Evolutionary conservation across 305 asterid genomes (phyloP).

Genomic region (Rubia peregrina): DNA sequence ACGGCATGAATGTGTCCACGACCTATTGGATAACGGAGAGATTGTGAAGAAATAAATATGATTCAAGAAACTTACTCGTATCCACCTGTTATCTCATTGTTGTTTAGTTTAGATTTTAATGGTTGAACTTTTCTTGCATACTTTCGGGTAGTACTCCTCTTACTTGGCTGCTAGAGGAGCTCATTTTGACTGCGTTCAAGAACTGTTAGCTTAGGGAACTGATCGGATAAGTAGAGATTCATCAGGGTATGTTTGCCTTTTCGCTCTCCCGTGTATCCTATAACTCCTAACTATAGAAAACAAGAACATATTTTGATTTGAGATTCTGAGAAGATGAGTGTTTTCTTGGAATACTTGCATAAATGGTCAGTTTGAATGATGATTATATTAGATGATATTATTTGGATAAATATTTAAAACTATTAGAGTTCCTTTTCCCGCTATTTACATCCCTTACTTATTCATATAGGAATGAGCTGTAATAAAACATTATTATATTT

Average conservation of each 20-base stretch:
- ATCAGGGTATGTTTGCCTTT: conserved; percentile 54
- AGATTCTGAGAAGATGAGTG: background rate
- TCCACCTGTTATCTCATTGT: conserved; percentile 5
- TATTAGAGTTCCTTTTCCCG: too few relatives aligned
- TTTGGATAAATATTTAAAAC: too few relatives aligned
- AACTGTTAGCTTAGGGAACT: conserved; percentile 89
- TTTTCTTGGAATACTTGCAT: background rate
- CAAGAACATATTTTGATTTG: background rate
- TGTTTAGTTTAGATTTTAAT: conserved; percentile 7
- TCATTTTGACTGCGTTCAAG: conserved; percentile 77
- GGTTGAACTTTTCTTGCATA: conserved; percentile 24
- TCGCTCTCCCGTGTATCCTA: background rate
- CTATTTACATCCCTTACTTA: too few relatives aligned
- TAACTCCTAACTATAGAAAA: background rate
- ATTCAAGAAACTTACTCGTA: too few relatives aligned
- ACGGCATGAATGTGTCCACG: conserved; percentile 68
- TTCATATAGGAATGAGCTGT: background rate
- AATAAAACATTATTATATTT: too few relatives aligned
- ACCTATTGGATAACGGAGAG: conserved; percentile 61
- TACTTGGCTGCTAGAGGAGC: conserved; percentile 95
- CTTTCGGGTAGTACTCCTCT: conserved; percentile 90
- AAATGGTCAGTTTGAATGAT: background rate
- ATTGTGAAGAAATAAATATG: too few relatives aligned
- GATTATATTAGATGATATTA: too few relatives aligned
- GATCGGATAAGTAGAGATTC: conserved; percentile 80